phyloP scores from a whole-genome alignment of 768 basidiomycete genomes.

The Podaxis carcinomalis region DNA sequence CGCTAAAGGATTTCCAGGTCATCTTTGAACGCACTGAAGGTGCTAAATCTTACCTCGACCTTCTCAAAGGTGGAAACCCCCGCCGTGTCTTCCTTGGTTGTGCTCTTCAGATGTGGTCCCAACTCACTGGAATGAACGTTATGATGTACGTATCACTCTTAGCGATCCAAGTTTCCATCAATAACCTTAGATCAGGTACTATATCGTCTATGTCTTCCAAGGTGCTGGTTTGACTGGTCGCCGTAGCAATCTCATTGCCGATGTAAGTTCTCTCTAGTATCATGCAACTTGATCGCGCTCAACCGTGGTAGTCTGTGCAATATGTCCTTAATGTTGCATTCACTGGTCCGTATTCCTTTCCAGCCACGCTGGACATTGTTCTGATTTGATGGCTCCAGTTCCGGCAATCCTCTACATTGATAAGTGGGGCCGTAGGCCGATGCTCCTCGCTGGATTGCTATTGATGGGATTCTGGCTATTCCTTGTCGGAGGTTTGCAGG shows the following conservation, averaged over 20 bases:
- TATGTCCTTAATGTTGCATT: conserved; percentile 48
- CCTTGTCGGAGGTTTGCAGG: conserved; percentile 76
- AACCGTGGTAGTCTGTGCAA: conserved; percentile 48
- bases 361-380: conserved; percentile 34
- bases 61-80: conserved; percentile 61
- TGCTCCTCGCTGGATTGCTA: conserved; percentile 60
- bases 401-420: conserved; percentile 65
- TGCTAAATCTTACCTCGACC: conserved; percentile 64
- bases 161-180: background rate
- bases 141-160: conserved; percentile 55
- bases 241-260: conserved; percentile 71
- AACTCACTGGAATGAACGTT: conserved; percentile 73
- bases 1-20: conserved; percentile 20
- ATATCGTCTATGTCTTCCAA: conserved; percentile 68
- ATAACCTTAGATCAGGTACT: conserved; percentile 37
- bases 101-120: conserved; percentile 78
- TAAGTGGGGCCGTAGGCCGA: conserved; percentile 74
- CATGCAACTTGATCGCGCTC: background rate
- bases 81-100: conserved; percentile 69
- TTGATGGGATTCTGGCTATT: conserved; percentile 75
- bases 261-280: conserved; percentile 24
- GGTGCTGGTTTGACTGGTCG: conserved; percentile 73
- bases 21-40: conserved; percentile 64
- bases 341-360: conserved; percentile 33
- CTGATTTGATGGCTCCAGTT: conserved; percentile 30